Evolutionary conservation across 441 rosid genomes (phyloP), one percentile per base, ranked within the genome.

Genomic region (Adansonia gregorii): DNA sequence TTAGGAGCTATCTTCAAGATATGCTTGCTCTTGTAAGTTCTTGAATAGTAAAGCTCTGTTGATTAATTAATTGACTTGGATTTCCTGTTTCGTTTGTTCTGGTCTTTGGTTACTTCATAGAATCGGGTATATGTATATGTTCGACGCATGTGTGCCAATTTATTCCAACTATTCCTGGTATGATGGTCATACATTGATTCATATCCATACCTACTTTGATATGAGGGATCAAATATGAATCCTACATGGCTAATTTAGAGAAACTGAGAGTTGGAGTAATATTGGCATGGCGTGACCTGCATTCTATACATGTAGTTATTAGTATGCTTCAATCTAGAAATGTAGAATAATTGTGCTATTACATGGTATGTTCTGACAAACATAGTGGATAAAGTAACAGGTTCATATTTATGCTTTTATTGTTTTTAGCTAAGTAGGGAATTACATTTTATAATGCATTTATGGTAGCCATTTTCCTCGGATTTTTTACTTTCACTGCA

Each of bases 21-120:
- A 95, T 95, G 98, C 81, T 95, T 82, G 82, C 93, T 80, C 88
- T 93, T 64, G 98, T 95, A 90, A 90, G 98, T 91, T 61, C 20
- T 80, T 41, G 1, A 67, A 43, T 45, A 3, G 7, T 67, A 31
- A 67, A 17, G 24, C n/a, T 67, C 71, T 43, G 31, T 43, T 43
- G 31, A 41, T 73, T 58, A 15, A 9, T 71, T 58, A 10, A 48
- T 45, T 9, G n/a, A 5, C 31, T 48, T 49, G 24, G 63, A 2
- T 14, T 59, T 58, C 2, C 10, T 52, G 5, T 39, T 39, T 6
- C 1, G 2, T 4, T 72, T 31, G 35, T 24, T 17, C 39, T 14
- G 5, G 8, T 35, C 35, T 48, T 20, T 31, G 10, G 20, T 19
- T 8, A 10, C 22, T 45, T 48, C 0, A 48, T 68, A 15, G 4